Conservation (phyloP, 768 basidiomycete species). For the Suillus occidentalis region DNA sequence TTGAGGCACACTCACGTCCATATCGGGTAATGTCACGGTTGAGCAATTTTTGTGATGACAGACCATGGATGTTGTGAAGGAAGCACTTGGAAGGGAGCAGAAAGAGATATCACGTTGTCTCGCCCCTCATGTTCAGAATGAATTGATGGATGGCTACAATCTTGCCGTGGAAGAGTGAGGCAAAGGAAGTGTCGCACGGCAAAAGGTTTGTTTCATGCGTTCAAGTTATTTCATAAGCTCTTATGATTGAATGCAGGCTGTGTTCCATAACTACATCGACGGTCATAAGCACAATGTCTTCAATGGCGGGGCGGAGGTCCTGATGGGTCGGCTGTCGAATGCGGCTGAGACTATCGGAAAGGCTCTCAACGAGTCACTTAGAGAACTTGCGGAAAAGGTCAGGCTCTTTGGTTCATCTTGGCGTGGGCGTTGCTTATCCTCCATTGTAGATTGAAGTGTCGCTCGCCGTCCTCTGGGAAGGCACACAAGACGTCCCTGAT, state of each 20-base stretch:
- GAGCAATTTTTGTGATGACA: conserved; percentile 20
- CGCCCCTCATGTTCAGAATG: conserved; percentile 53
- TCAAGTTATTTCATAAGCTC: not conserved
- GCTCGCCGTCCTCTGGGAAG: conserved; percentile 62
- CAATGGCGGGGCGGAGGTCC: conserved; percentile 48
- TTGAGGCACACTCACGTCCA: no score
- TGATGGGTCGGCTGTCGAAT: conserved; percentile 46
- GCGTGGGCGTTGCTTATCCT: not conserved
- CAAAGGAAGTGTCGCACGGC: conserved; percentile 55
- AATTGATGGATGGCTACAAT: conserved; percentile 52
- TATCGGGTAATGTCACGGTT: no score
- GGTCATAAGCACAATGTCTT: conserved; percentile 51
- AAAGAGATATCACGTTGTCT: conserved; percentile 60
- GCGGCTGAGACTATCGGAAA: conserved; percentile 51
- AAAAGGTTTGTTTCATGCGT: conserved; percentile 44
- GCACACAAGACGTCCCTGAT: conserved; percentile 44
- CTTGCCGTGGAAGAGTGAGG: conserved; percentile 56
- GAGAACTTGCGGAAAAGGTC: no score
- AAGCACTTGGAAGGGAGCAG: conserved; percentile 52
- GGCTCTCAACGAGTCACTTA: no score
- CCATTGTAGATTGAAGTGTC: conserved; percentile 48
- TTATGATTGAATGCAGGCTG: conserved; percentile 32
- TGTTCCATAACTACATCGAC: conserved; percentile 48
- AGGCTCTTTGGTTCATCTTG: no score
- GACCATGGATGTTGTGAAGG: conserved; percentile 47